phyloP scores from a whole-genome alignment of 768 basidiomycete species.

The Pholiota conissans region DNA sequence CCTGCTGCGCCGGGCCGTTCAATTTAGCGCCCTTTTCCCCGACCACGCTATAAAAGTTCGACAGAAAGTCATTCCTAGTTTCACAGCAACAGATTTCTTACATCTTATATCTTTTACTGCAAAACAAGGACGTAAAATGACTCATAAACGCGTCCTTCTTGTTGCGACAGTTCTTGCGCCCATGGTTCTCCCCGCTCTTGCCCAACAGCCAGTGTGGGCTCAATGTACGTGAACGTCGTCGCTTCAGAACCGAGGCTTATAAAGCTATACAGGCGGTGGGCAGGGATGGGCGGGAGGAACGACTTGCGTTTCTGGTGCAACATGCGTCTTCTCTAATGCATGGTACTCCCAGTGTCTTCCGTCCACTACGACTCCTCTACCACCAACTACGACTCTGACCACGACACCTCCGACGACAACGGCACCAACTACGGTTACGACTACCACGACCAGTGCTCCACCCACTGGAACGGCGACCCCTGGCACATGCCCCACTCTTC shows the following conservation, averaged over 20 bases:
- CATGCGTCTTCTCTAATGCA: constrained; percentile 30
- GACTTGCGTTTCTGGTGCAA: constrained; percentile 32
- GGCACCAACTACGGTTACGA: constrained; percentile 14
- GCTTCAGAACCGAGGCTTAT: background rate
- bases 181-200: constrained; percentile 13
- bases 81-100: background rate
- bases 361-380: constrained; percentile 21
- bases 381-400: constrained; percentile 14
- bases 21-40: constrained; percentile 6
- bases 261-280: constrained; percentile 31
- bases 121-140: background rate
- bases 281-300: constrained; percentile 35
- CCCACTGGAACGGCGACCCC: constrained; percentile 20
- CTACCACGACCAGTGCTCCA: constrained; percentile 19
- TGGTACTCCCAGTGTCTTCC: constrained; percentile 38
- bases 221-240: constrained; percentile 26
- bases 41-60: background rate
- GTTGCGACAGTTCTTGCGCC: background rate
- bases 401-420: background rate
- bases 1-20: background rate
- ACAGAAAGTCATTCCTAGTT: background rate
- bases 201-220: constrained; percentile 27
- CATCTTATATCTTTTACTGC: background rate
- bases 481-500: constrained; percentile 28
- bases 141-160: background rate